Conservation (phyloP, 148 eudicot species). For the Chenopodium formosanum region DNA sequence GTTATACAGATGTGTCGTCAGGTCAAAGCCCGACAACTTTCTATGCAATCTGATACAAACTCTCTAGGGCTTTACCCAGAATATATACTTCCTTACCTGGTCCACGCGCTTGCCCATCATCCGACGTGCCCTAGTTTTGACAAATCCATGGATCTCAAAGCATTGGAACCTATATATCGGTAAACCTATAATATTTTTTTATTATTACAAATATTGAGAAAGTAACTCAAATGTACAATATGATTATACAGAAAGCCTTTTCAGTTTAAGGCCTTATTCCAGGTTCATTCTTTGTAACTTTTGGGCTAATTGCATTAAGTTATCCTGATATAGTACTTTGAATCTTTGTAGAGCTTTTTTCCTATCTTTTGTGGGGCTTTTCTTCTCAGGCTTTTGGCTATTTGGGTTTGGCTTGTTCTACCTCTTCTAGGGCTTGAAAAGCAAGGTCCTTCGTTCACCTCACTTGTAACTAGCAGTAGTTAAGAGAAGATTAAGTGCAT, state of each 20-base stretch:
- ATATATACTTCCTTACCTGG: constrained; percentile 68
- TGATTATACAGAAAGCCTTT: background rate
- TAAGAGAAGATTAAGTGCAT: background rate
- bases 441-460: background rate
- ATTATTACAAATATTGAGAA: background rate
- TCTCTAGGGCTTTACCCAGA: constrained; percentile 67
- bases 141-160: constrained; percentile 73
- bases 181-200: constrained; percentile 26
- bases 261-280: background rate
- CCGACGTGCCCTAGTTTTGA: constrained; percentile 68
- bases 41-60: constrained; percentile 59
- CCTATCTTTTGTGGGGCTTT: background rate
- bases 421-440: background rate
- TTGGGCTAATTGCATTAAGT: background rate
- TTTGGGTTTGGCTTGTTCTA: background rate
- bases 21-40: constrained; percentile 60
- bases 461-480: background rate
- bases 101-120: constrained; percentile 91
- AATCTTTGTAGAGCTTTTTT: background rate
- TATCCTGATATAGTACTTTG: background rate
- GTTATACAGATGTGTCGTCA: constrained; percentile 81
- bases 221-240: background rate
- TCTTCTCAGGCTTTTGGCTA: background rate
- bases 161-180: constrained; percentile 82
- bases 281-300: background rate